phyloP scores from a whole-genome alignment of 495 filamentous ascomycete species.

The Cercophora samala region DNA sequence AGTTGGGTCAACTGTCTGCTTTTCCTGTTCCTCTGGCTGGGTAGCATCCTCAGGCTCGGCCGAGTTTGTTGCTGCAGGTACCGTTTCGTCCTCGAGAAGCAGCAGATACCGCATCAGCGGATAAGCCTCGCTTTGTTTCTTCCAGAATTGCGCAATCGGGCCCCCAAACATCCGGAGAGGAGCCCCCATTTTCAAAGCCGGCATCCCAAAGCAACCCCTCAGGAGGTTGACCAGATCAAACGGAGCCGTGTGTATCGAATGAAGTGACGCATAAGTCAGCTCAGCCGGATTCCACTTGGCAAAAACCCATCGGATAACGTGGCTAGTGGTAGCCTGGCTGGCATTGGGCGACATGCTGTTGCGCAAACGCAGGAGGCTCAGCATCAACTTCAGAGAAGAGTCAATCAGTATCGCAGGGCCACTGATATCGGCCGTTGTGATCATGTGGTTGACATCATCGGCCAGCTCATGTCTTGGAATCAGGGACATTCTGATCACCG shows the following conservation, averaged over 20 bases:
- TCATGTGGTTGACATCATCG: conserved; percentile 63
- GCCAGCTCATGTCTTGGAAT: conserved; percentile 60
- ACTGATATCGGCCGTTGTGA: conserved; percentile 71
- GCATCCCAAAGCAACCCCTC: conserved; percentile 41
- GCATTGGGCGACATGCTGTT: conserved; percentile 62
- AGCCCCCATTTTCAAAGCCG: conserved; percentile 23
- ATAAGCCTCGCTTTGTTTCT: conserved; percentile 22
- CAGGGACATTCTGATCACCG: conserved; percentile 60
- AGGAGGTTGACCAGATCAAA: conserved; percentile 46
- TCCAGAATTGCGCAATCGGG: conserved; percentile 36
- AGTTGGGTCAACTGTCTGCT: conserved; percentile 31
- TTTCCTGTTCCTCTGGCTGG: conserved; percentile 7
- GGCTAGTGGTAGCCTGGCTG: conserved; percentile 59
- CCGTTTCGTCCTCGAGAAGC: conserved; percentile 31
- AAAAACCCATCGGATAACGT: conserved; percentile 75
- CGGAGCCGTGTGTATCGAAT: conserved; percentile 41
- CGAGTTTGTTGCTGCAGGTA: background rate
- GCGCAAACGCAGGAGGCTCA: conserved; percentile 56
- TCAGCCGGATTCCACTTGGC: conserved; percentile 68
- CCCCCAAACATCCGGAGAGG: conserved; percentile 40
- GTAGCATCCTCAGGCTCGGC: conserved; percentile 5
- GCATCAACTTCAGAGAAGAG: conserved; percentile 71
- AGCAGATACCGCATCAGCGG: conserved; percentile 42
- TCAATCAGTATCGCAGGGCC: conserved; percentile 79
- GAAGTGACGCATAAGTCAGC: conserved; percentile 37